These are phyloP conservation scores for Xerocomus potaroensis DNA, from an alignment of 768 basidiomycete species.

Conservation along the genomic window DNA sequence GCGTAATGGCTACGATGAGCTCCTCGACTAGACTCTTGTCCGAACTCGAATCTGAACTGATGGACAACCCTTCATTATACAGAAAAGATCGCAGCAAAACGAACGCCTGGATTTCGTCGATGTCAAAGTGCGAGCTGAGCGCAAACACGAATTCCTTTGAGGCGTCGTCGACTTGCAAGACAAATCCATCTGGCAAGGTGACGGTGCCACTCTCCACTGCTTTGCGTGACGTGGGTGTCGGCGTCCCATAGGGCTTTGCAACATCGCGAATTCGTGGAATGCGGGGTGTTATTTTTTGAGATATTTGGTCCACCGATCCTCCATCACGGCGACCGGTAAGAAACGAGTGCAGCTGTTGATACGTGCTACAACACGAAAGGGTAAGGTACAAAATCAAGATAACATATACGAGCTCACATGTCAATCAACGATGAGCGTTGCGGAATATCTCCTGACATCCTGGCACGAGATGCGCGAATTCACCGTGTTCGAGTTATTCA, in stretches of 20 bases:
- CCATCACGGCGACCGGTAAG: conserved; percentile 59
- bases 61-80: conserved; percentile 69
- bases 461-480: conserved; percentile 7
- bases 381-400: conserved; percentile 1
- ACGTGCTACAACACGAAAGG: conserved; percentile 43
- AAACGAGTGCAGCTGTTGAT: conserved; percentile 56
- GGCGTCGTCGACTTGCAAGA: conserved; percentile 57
- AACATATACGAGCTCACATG: conserved; percentile 38
- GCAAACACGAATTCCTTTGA: conserved; percentile 68
- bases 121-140: conserved; percentile 66
- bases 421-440: conserved; percentile 70
- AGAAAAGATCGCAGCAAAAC: conserved; percentile 72
- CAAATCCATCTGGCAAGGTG: conserved; percentile 61
- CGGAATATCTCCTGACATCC: conserved; percentile 44
- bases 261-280: conserved; percentile 53
- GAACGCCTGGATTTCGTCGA: conserved; percentile 80
- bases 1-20: conserved; percentile 61
- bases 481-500: conserved; percentile 5
- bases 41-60: conserved; percentile 42
- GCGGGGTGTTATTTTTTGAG: conserved; percentile 56
- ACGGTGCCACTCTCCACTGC: conserved; percentile 65
- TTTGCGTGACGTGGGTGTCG: conserved; percentile 62
- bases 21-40: conserved; percentile 33
- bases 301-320: conserved; percentile 52
- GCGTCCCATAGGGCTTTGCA: conserved; percentile 62